These are phyloP conservation scores for Petunia axillaris DNA, from an alignment of 257 asterid genomes.

Conservation along the genomic window DNA sequence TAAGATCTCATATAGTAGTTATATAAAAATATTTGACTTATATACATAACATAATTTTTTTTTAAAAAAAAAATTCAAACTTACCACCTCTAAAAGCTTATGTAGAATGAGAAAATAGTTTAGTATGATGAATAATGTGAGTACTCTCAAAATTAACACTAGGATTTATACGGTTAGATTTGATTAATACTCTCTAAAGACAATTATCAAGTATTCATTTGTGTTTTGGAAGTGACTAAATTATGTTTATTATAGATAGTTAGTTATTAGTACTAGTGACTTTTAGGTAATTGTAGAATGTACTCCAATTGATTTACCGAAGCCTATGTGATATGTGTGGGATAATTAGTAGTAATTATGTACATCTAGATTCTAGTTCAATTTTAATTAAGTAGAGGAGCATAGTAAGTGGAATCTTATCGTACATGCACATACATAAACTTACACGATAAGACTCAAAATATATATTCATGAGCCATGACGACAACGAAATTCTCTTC, in stretches of 20 bases:
- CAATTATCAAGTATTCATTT: background rate
- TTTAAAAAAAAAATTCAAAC: too few relatives aligned
- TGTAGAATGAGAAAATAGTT: background rate
- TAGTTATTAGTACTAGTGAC: too few relatives aligned
- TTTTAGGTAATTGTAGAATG: too few relatives aligned
- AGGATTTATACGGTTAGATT: background rate
- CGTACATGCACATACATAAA: background rate
- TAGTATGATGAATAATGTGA: background rate
- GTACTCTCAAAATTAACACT: background rate
- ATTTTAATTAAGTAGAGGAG: background rate
- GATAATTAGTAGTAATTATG: too few relatives aligned
- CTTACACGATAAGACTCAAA: background rate
- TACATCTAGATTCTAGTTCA: background rate
- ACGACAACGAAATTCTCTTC: background rate
- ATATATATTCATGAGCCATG: background rate
- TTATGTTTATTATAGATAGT: too few relatives aligned
- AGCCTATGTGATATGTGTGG: too few relatives aligned
- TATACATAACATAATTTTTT: too few relatives aligned
- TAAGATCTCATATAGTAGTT: too few relatives aligned
- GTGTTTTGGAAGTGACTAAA: too few relatives aligned
- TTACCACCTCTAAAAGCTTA: background rate
- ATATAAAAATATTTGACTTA: too few relatives aligned
- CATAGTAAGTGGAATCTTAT: background rate
- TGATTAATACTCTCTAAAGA: too few relatives aligned
- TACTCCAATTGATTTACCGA: too few relatives aligned